Evolutionary conservation across 768 basidiomycete genomes (phyloP).

Genomic region (Sporobolomyces roseus): DNA sequence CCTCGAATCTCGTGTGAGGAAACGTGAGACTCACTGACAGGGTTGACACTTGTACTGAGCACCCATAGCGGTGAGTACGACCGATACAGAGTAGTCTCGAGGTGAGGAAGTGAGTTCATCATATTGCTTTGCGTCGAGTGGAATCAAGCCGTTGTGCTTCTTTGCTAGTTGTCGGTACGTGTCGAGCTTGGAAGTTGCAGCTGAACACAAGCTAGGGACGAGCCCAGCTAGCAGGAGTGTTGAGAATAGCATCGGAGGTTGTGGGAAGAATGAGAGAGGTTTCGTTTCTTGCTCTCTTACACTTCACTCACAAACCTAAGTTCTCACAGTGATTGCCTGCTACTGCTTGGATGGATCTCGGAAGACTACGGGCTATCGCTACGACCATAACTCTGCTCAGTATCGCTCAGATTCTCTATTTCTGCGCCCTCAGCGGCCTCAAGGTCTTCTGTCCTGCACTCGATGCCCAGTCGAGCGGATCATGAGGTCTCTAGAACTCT

Average conservation of each 20-base stretch:
- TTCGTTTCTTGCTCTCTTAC: background rate
- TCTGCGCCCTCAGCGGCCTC: too few species aligned
- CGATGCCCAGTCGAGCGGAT: too few species aligned
- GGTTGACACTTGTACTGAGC: conserved; percentile 77
- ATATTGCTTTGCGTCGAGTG: conserved; percentile 68
- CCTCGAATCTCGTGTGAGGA: too few species aligned
- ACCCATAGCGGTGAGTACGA: conserved; percentile 85
- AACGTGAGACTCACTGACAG: conserved; percentile 66
- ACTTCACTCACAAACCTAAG: background rate
- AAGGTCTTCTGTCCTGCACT: too few species aligned
- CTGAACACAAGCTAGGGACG: background rate
- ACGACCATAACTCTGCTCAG: too few species aligned
- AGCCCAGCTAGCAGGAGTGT: background rate
- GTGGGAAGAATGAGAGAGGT: background rate
- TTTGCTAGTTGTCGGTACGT: conserved; percentile 67
- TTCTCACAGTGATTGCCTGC: too few species aligned
- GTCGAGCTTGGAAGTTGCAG: conserved; percentile 44
- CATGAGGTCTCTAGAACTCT: too few species aligned
- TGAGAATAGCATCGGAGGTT: background rate
- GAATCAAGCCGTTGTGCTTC: conserved; percentile 72
- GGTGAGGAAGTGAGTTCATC: conserved; percentile 67
- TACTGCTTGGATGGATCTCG: too few species aligned
- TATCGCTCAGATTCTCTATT: too few species aligned
- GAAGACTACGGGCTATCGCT: too few species aligned
- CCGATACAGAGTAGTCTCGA: conserved; percentile 79